Evolutionary conservation across 129 eudicot genomes (phyloP), one percentile per base, ranked within the genome.

Genomic region (Helianthus tuberosus): DNA sequence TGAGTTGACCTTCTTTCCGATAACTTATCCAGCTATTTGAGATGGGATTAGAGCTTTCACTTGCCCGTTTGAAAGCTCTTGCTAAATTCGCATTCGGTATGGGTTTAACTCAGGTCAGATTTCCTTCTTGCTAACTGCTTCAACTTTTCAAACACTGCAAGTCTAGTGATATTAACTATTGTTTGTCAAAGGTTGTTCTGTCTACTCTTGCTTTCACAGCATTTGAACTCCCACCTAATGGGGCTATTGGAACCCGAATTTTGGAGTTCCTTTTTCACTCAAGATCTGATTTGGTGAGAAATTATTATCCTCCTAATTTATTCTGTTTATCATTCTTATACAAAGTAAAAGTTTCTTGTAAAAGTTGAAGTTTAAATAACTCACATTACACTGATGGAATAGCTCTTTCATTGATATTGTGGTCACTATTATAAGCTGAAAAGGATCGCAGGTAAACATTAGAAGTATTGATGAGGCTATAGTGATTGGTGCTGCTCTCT

Each of bases 181-280:
- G 25, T 83, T 49, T 79, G 15, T 82, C 73, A 73, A 65, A 94
- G 99, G 99, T 94, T 80, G 71, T 94, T 50, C 80, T 94, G 29
- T 88, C 82, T 51, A 94, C 99, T 59, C 93, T 94, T 74, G 99
- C 99, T 75, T 94, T 94, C 89, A 85, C 99, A 36, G 91, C 99
- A 78, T 94, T 94, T 80, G 99, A 94, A 82, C 97, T 94, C 79
- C 99, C 99, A 66, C 99, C 99, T 52, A 94, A 94, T 77, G 94
- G 82, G 64, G 99, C 99, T 68, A 81, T 93, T 62, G 98, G 98
- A 71, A 93, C 98, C 36, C 83, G 60, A 80, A 93, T 93, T 80
- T 59, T 93, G 89, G 38, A 85, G 89, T 93, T 87, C 27, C 91
- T 93, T 57, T 93, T 93, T 85, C 89, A 93, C 86, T 93, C 98